Evolutionary conservation across 1,139 yeast species (phyloP).

Genomic region (Yamadazyma dushanensis): DNA sequence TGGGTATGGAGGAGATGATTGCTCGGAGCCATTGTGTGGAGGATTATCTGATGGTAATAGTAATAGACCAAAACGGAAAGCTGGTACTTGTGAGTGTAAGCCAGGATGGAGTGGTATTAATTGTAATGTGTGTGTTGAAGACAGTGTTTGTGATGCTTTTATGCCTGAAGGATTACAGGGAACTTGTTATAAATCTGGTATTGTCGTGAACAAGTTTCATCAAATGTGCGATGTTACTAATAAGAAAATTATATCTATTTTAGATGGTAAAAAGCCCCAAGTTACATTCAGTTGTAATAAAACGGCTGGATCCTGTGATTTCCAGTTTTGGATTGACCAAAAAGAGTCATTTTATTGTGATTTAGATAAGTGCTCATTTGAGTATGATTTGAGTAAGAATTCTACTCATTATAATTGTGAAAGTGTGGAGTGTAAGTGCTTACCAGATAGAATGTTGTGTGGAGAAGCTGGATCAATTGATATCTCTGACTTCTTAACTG

Average conservation of each 20-base stretch:
- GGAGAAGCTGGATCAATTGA: slow-evolving; percentile 94
- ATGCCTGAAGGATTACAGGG: slow-evolving; percentile 89
- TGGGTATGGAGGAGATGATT: slow-evolving; percentile 94
- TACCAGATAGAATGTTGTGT: slow-evolving; percentile 91
- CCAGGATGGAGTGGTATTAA: slow-evolving; percentile 94
- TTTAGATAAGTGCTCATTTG: slow-evolving; percentile 65
- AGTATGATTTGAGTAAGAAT: slow-evolving; percentile 62
- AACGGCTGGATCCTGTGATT: slow-evolving; percentile 67
- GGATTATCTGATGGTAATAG: slow-evolving; percentile 62
- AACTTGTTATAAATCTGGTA: slow-evolving; percentile 88
- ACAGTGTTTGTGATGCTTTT: slow-evolving; percentile 76
- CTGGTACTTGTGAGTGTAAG: slow-evolving; percentile 64
- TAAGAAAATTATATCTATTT: slow-evolving; percentile 74
- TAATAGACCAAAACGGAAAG: slow-evolving; percentile 63
- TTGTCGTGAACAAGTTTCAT: slow-evolving; percentile 74
- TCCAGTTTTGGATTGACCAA: slow-evolving; percentile 95
- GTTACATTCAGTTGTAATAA: slow-evolving; percentile 88
- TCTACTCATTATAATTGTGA: slow-evolving; percentile 78
- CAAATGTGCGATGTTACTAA: slow-evolving; percentile 96
- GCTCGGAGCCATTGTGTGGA: slow-evolving; percentile 89
- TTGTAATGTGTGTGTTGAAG: slow-evolving; percentile 78
- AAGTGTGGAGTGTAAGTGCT: slow-evolving; percentile 75
- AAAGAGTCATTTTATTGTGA: slow-evolving; percentile 90
- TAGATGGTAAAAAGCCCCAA: slow-evolving; percentile 82
- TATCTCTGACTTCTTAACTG: slow-evolving; percentile 86